Evolutionary conservation across 495 filamentous ascomycete species (phyloP).

Genomic region (Aspergillus bridgeri): DNA sequence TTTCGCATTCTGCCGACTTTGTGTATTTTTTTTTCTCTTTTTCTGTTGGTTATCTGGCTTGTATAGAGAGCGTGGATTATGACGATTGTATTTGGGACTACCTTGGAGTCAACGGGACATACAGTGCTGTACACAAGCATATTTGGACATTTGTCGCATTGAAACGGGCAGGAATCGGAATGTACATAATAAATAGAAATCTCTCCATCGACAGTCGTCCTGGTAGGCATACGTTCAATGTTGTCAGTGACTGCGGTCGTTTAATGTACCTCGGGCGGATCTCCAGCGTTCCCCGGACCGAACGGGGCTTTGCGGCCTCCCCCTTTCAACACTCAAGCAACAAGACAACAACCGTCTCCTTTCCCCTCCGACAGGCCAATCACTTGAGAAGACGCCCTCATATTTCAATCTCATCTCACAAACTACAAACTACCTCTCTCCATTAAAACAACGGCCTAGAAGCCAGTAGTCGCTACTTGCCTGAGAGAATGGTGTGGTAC

Average conservation of each 20-base stretch:
- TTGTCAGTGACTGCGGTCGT: too few relatives aligned
- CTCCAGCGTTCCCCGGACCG: too few relatives aligned
- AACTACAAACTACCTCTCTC: too few relatives aligned
- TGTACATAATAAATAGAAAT: not conserved
- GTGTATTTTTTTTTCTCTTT: conserved; percentile 7
- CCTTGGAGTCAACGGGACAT: not conserved
- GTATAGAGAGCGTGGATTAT: not conserved
- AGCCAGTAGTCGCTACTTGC: too few relatives aligned
- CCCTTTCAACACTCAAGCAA: not conserved
- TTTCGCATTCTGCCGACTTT: conserved; percentile 1
- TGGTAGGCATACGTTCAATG: too few relatives aligned
- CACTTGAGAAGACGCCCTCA: too few relatives aligned
- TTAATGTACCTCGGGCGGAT: too few relatives aligned
- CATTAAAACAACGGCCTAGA: not conserved
- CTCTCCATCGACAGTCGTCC: not conserved
- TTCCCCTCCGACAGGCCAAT: too few relatives aligned
- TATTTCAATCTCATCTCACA: too few relatives aligned
- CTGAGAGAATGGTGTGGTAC: conserved; percentile 56
- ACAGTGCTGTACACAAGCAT: conserved; percentile 1
- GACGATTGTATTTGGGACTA: not conserved
- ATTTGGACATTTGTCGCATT: not conserved
- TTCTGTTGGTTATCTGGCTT: conserved; percentile 4
- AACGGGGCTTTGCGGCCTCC: too few relatives aligned
- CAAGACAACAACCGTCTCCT: too few relatives aligned
- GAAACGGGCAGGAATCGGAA: not conserved